A percentile compares a stretch with the other conserved stretches of the same genome.
Evolutionary conservation across 2,329 filamentous ascomycete species (phyloP).

Genomic region (Aspergillaceae sp.): DNA sequence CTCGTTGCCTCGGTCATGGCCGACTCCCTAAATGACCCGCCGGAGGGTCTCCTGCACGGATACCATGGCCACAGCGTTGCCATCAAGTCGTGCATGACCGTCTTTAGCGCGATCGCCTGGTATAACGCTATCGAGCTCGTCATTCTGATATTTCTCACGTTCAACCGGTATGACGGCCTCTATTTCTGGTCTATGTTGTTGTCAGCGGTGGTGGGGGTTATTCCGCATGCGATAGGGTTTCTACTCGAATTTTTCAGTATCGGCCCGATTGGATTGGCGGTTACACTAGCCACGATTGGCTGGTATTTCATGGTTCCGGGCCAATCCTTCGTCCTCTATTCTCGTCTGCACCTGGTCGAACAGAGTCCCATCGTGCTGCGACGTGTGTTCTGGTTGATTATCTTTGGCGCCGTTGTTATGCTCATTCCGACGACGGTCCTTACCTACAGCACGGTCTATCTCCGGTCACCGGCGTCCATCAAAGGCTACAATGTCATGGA

Average conservation of each 20-base stretch:
- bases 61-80: conserved; percentile 15
- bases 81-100: conserved; percentile 22
- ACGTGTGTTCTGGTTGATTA: conserved; percentile 49
- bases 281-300: conserved; percentile 42
- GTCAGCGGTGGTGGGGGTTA: conserved; percentile 27
- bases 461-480: conserved; percentile 15
- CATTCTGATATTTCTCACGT: conserved; percentile 30
- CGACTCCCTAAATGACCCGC: conserved; percentile 12
- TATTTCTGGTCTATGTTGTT: conserved; percentile 37
- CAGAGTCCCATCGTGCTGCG: conserved; percentile 41
- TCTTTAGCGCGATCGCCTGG: conserved; percentile 32
- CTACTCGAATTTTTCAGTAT: conserved; percentile 31
- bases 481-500: conserved; percentile 38
- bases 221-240: conserved; percentile 32
- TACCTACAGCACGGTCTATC: conserved; percentile 37
- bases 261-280: conserved; percentile 26
- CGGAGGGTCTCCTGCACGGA: conserved; percentile 22
- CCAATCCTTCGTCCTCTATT: conserved; percentile 55
- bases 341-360: conserved; percentile 52
- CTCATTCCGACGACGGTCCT: conserved; percentile 48
- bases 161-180: conserved; percentile 27
- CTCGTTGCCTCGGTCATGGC: conserved; percentile 3
- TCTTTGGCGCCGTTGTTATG: conserved; percentile 45
- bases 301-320: conserved; percentile 54
- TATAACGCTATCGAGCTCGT: conserved; percentile 42